A percentile compares a stretch with the other conserved stretches of the same genome.
phyloP scores from a whole-genome alignment of 2,329 filamentous ascomycete genomes.

The Cladosporium colombiae region DNA sequence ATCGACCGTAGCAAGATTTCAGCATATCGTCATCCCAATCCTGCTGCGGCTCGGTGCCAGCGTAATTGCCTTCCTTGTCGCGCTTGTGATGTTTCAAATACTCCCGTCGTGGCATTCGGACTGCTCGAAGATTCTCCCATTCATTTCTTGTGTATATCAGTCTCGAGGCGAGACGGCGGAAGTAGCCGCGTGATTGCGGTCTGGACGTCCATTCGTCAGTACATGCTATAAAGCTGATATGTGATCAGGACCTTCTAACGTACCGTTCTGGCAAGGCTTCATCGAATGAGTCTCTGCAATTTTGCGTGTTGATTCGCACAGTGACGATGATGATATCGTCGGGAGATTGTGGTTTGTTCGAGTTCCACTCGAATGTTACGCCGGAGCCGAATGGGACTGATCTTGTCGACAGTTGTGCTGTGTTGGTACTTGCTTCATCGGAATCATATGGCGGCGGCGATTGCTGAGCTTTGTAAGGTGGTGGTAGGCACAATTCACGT shows the following conservation, averaged over 20 bases:
- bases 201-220: conserved; percentile 18
- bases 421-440: not conserved
- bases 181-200: conserved; percentile 29
- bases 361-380: conserved; percentile 7
- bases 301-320: conserved; percentile 24
- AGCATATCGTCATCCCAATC: conserved; percentile 32
- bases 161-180: conserved; percentile 33
- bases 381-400: conserved; percentile 13
- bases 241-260: conserved; percentile 23
- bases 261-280: conserved; percentile 19
- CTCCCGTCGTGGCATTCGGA: conserved; percentile 36
- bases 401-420: not conserved
- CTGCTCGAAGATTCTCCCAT: conserved; percentile 29
- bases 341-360: not conserved
- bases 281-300: conserved; percentile 10
- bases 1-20: not conserved
- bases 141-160: conserved; percentile 22
- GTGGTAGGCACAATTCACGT: not conserved
- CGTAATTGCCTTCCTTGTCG: conserved; percentile 32
- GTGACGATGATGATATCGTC: conserved; percentile 34
- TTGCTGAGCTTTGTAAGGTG: conserved; percentile 4
- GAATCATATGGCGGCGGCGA: conserved; percentile 10
- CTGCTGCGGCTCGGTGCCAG: conserved; percentile 34
- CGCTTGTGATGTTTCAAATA: conserved; percentile 31
- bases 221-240: conserved; percentile 19